These are phyloP conservation scores for Pseudodiploospora longispora DNA, from an alignment of 2,329 filamentous ascomycete genomes.

Conservation along the genomic window DNA sequence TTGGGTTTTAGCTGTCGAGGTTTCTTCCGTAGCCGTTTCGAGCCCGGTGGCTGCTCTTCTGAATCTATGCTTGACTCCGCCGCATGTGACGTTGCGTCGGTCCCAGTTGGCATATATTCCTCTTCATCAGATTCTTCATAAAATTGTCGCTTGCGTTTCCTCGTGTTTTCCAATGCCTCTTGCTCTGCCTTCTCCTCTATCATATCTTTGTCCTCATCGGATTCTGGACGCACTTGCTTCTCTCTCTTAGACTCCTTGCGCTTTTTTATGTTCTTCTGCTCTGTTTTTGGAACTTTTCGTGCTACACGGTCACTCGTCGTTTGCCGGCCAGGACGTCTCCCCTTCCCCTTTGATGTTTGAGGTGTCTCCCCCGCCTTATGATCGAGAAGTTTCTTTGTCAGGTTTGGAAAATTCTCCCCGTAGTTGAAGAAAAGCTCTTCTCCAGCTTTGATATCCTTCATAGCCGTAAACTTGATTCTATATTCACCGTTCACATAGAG, in stretches of 20 bases:
- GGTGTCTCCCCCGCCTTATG: constrained; percentile 26
- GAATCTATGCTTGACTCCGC: constrained; percentile 17
- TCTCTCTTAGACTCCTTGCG: constrained; percentile 8
- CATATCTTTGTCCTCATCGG: constrained; percentile 5
- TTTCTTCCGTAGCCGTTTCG: constrained; percentile 19
- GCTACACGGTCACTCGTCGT: constrained; percentile 13
- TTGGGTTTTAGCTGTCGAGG: constrained; percentile 8
- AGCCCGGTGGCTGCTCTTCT: constrained; percentile 13
- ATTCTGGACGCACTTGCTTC: not conserved
- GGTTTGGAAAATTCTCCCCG: constrained; percentile 58
- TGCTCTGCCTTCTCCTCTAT: constrained; percentile 1
- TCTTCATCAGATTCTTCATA: constrained; percentile 22
- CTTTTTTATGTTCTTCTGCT: constrained; percentile 16
- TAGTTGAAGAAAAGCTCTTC: constrained; percentile 81
- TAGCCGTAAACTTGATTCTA: constrained; percentile 66
- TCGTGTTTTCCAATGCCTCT: constrained; percentile 1
- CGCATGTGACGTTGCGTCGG: constrained; percentile 14
- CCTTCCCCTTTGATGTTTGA: constrained; percentile 15
- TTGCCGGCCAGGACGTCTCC: constrained; percentile 11
- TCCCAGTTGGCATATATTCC: constrained; percentile 19
- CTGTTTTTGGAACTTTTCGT: constrained; percentile 15
- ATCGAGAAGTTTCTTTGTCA: constrained; percentile 38
- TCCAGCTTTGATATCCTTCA: constrained; percentile 57
- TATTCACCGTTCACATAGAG: constrained; percentile 67
- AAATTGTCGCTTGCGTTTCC: constrained; percentile 21